These are phyloP conservation scores for Sclerotinia glacialis DNA, from an alignment of 2,329 filamentous ascomycete species.

Conservation along the genomic window DNA sequence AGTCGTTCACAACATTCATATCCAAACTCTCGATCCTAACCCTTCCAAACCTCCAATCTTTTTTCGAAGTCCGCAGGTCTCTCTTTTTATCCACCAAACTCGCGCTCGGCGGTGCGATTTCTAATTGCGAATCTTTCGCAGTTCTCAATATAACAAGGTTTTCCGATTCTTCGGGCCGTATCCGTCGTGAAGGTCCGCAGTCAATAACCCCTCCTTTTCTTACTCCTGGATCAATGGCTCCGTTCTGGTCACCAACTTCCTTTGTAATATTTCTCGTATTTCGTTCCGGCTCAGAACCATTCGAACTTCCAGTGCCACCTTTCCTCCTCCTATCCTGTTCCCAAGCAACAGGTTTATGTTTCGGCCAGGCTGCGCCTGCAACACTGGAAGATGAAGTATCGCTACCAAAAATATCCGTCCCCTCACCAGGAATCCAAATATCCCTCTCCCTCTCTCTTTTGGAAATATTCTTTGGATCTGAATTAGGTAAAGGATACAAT, in stretches of 20 bases:
- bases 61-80: constrained; percentile 45
- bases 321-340: background rate
- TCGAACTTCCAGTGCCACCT: background rate
- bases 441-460: constrained; percentile 23
- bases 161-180: constrained; percentile 1
- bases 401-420: constrained; percentile 45
- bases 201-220: constrained; percentile 33
- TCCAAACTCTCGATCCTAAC: constrained; percentile 80
- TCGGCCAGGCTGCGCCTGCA: constrained; percentile 28
- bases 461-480: constrained; percentile 8
- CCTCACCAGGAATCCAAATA: constrained; percentile 52
- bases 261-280: constrained; percentile 24
- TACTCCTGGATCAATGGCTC: too few species aligned
- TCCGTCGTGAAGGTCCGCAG: constrained; percentile 38
- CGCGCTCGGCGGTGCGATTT: constrained; percentile 37
- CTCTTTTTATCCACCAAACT: constrained; percentile 37
- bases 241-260: background rate
- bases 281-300: background rate
- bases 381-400: background rate
- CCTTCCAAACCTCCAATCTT: constrained; percentile 79
- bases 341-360: constrained; percentile 25
- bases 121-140: constrained; percentile 27
- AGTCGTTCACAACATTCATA: constrained; percentile 49
- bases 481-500: constrained; percentile 47
- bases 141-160: constrained; percentile 4